These are phyloP conservation scores for Cladorrhinum sp. DNA, from an alignment of 2,329 filamentous ascomycete species.

Conservation along the genomic window DNA sequence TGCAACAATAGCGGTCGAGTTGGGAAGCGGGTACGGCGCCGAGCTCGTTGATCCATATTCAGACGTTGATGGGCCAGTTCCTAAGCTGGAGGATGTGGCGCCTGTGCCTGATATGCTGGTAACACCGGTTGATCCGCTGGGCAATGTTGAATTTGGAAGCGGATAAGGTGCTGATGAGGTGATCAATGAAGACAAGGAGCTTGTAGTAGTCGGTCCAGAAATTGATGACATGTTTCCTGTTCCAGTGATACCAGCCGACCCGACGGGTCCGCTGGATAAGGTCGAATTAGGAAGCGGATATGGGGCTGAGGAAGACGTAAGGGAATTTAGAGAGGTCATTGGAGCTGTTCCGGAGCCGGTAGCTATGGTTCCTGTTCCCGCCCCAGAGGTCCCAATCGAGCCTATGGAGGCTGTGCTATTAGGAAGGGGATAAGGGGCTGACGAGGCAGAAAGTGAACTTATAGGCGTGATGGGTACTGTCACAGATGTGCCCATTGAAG, in stretches of 20 bases:
- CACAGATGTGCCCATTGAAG: conserved; percentile 4
- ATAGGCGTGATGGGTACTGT: not conserved
- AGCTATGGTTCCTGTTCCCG: not conserved
- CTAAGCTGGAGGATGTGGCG: not conserved
- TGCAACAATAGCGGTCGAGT: conserved; percentile 10
- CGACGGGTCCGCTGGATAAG: not conserved
- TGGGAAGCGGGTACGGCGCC: conserved; percentile 14
- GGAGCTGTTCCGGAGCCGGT: not conserved
- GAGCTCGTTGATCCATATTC: not conserved
- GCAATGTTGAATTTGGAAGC: conserved; percentile 9
- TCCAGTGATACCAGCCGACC: not conserved
- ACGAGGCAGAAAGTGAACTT: not conserved
- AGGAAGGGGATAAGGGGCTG: conserved; percentile 20
- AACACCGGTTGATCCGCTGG: not conserved
- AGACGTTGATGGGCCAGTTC: not conserved
- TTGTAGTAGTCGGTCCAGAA: not conserved
- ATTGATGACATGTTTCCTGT: not conserved
- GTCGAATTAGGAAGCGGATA: conserved; percentile 9
- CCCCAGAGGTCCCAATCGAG: conserved; percentile 2
- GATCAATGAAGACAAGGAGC: not conserved
- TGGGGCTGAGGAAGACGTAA: not conserved
- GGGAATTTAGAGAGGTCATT: not conserved
- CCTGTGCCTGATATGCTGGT: not conserved
- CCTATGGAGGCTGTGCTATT: conserved; percentile 11
- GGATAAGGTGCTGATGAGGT: conserved; percentile 17